These are phyloP conservation scores for Coniosporium tulheliwenetii DNA, from an alignment of 2,329 filamentous ascomycete genomes.

Conservation along the genomic window DNA sequence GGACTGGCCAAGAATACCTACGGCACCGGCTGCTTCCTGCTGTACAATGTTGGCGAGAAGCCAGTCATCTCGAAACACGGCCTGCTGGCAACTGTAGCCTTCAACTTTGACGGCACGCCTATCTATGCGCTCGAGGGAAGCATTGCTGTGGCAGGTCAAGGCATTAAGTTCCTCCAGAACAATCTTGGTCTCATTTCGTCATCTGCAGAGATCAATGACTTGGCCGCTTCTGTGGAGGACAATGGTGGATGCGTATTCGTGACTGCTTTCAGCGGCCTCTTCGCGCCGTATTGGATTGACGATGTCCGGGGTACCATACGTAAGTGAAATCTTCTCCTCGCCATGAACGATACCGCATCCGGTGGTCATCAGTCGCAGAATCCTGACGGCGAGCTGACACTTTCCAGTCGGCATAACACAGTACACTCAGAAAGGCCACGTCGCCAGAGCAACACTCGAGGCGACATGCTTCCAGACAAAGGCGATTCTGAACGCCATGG, in stretches of 20 bases:
- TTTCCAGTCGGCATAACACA: constrained; percentile 25
- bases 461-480: constrained; percentile 88
- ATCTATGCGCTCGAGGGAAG: constrained; percentile 70
- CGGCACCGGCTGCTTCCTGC: constrained; percentile 75
- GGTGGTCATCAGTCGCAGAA: background rate
- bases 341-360: background rate
- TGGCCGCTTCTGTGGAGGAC: constrained; percentile 45
- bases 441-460: constrained; percentile 78
- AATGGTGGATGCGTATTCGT: constrained; percentile 68
- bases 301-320: constrained; percentile 67
- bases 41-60: constrained; percentile 76
- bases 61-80: constrained; percentile 76
- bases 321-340: background rate
- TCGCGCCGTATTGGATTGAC: constrained; percentile 81
- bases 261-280: constrained; percentile 71
- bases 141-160: constrained; percentile 63
- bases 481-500: constrained; percentile 85
- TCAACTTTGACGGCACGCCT: constrained; percentile 58
- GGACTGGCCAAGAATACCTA: constrained; percentile 85
- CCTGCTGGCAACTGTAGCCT: constrained; percentile 73
- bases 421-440: constrained; percentile 71
- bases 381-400: background rate
- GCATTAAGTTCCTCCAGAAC: constrained; percentile 52
- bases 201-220: constrained; percentile 41
- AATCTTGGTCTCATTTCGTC: constrained; percentile 45